Conservation (phyloP, 441 rosid genomes). For the Rhodomyrtus psidioides region DNA sequence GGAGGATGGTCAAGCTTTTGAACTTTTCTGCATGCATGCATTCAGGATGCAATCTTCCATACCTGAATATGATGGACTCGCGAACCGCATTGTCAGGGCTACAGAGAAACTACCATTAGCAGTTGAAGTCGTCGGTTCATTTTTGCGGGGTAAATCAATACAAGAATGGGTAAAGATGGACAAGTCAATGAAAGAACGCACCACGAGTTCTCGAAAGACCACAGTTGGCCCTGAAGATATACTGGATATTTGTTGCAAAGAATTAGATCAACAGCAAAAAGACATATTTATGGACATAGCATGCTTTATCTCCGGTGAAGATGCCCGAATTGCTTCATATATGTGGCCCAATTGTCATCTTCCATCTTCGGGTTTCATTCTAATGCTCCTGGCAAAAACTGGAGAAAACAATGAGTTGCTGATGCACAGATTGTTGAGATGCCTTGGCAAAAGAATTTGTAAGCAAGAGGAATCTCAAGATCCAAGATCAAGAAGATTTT, state of each 20-base stretch:
- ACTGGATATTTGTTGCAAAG: not conserved
- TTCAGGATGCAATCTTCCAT: not conserved
- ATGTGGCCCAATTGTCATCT: not conserved
- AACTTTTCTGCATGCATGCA: not conserved
- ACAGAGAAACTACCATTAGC: not conserved
- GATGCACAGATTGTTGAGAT: not conserved
- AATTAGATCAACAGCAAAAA: not conserved
- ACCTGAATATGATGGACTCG: not conserved
- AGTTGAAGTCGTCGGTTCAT: not conserved
- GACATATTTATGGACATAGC: not conserved
- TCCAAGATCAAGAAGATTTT: too few relatives aligned
- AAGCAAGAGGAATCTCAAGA: too few relatives aligned
- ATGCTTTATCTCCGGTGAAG: not conserved
- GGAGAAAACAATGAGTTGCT: not conserved
- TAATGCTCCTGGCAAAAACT: not conserved
- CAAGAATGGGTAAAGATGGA: not conserved
- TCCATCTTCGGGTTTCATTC: not conserved
- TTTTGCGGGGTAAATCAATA: not conserved
- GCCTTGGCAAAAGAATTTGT: not conserved
- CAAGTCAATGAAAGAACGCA: not conserved
- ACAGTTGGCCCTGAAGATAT: not conserved
- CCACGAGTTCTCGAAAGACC: not conserved
- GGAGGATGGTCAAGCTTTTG: not conserved
- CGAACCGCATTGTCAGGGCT: not conserved
- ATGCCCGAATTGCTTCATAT: not conserved